Evolutionary conservation across 768 basidiomycete genomes (phyloP), one percentile per base, ranked within the genome.

Genomic region (Cantharellus anzutake): DNA sequence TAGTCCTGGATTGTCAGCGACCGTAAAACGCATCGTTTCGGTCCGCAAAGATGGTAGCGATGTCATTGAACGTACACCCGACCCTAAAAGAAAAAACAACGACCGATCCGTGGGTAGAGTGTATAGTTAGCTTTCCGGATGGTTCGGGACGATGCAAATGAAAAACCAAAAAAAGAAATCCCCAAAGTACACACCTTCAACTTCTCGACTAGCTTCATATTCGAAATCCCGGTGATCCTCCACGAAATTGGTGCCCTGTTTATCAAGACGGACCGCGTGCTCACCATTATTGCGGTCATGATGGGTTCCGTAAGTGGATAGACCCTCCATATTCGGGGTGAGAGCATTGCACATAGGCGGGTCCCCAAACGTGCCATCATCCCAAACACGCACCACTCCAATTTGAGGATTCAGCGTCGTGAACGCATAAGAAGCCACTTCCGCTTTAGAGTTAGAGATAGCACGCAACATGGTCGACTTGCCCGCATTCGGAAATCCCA

Each of bases 1-100:
- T 51, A 98, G 80, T 4, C 96, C 96, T 0, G 96, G 96, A 67
- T 97, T 98, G 71, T 99, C 96, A 42, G 92, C 88, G 64, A 99
- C 82, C 11, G 91, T 96, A 75, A 98, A 96, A 5, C 96, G 80
- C 69, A 89, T 84, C 3, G 74, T 71, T 70, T 98, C 93, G 50
- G 74, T 72, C 64, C 57, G 34, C 69, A 61, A 1, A 51, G 64
- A 61, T 4, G 3, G 48, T 20, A 58, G 29, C 44, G 44, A 48
- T 11, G 11, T 48, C 44, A 29, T 29, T 29, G 20, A 29, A 29
- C 20, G 20, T 29, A 29, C 20, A 29, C 20, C 20, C 20, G 20
- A 29, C 20, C 20, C 20, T 29, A 29, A 29, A 29, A 29, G 20
- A 29, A 29, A 29, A 29, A 29, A 29, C 20, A 29, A 29, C 20